Base-by-base conservation (phyloP, 441 rosid genomes). In the Croton laevigatus region DNA sequence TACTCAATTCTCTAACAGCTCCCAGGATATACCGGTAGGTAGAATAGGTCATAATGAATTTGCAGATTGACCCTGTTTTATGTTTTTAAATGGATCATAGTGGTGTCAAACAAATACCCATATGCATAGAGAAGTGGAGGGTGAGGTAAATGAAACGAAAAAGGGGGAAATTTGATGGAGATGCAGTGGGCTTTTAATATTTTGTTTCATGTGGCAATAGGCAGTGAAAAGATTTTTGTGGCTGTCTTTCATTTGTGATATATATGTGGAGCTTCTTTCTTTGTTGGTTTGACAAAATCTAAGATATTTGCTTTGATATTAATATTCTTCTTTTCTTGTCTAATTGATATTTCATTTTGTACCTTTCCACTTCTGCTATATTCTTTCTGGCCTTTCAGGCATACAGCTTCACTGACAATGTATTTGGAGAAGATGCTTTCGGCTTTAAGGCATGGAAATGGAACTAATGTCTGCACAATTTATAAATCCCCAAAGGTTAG, bases 401-500 rank as follows among this genome's bases (percentile, higher is more conserved):
- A 94, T 82, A 89, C 87, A 37, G 62, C 84, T 68, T 84, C 97
- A 52, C 91, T 94, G 72, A 77, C 90, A 65, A 70, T 65, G 17
- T 88, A 86, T 78, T 86, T 84, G 70, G 87, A 88, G 88, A 89
- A 87, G 78, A 75, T 70, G 62, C 94, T 94, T 72, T 83, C 73
- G 80, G 78, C 70, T 68, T 78, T 92, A 71, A 83, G 76, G 76
- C 99, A 94, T 81, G 84, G 74, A 68, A 89, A 87, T 77, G 96
- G 93, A 67, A 74, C 80, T 61, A 66, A 49, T 65, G 87, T 89
- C 72, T 90, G 98, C 81, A 75, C 73, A 36, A 60, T 94, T 68
- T 94, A 90, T 83, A 92, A 89, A 73, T 22, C 69, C 59, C 74
- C 85, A 75, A 76, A 82, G 90, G 98, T 94, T 71, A 70, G 83